Evolutionary conservation across 768 basidiomycete species (phyloP), one percentile per base, ranked within the genome.

Genomic region (Suillus sp.): DNA sequence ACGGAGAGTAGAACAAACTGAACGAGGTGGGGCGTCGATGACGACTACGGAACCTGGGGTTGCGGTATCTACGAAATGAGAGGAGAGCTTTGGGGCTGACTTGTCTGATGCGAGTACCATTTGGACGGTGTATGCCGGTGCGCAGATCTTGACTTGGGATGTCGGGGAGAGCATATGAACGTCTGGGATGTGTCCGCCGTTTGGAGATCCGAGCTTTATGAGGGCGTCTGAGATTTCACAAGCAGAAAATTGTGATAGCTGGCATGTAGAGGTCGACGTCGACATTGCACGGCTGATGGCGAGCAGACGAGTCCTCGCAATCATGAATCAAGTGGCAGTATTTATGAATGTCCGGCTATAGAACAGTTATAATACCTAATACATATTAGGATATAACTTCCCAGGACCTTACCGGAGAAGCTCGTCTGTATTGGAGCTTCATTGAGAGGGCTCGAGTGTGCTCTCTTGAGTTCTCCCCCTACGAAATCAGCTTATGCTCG

Each of bases 151-250:
- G 43, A 82, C 75, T 50, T 79, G 78, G 11, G 78, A 59, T 6
- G 70, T 65, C 0, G 77, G 70, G 27, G 77, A 75, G 3, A 85
- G 79, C 77, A 84, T 76, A 60, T 83, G 76, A 13, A 97, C 83
- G 72, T 94, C 93, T 3, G 92, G 88, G n/a, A 97, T 81, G 69
- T 86, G 81, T 1, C 95, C 94, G 1, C 93, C 94, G 66, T 87
- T 83, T 14, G 84, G 77, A 16, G 84, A 71, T 10, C 86, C 84
- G 38, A 96, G 86, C 75, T 93, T 95, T 67, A 95, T 78, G 67
- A 96, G 85, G 2, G 94, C 92, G 70, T 96, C 95, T 0, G 95
- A 95, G 9, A 96, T 79, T 78, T 96, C 92, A 78, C 91, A 93
- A 54, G 91, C 84, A 7, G 92, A 87, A 71, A 85, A 86, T n/a